Base-by-base conservation (phyloP, 495 filamentous ascomycete species). In the Parachaetomium inaequale region DNA sequence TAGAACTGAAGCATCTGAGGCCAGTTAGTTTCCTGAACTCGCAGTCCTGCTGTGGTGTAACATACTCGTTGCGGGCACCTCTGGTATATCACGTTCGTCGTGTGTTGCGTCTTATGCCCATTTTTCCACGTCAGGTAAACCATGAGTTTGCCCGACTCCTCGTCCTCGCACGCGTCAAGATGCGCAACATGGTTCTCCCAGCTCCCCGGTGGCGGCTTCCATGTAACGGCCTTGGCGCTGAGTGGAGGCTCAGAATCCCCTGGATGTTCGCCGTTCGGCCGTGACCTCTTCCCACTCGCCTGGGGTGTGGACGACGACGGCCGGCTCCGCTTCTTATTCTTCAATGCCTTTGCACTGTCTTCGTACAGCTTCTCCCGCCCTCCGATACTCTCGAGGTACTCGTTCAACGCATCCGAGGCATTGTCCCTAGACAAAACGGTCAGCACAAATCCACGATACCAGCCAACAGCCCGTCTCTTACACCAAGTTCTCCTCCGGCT, bases 1-100 rank as follows among this genome's bases (percentile, higher is more conserved):
- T 86, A 87, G 55, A 85, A 87, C 55, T 76, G 78, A 0, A 87
- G 70, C 83, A 86, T 86, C 83, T 85, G 49, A 0, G 63, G 12
- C 34, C 59, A 28, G 59, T 61, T 1, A 67, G 55, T 46, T 42
- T 38, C 55, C 15, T 26, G 28, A 25, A 43, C n/a, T n/a, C n/a
- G 34, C 28, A 23, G 36, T 11, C 1, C 34, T 19, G n/a, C 11
- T 15, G 11, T 36, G 17, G 6, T 5, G 15, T 7, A 7, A 72
- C 69, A 32, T 70, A 86, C 84, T 76, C 80, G 84, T 57, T 87
- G 84, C 0, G 84, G 84, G 59, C 84, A 86, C 23, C 82, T 75
- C 32, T 79, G 74, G 63, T 87, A 86, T 19, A 85, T 78, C 4
- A 77, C 73, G 23, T 72, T 72, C 3, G 84, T 82, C 17, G 77